Evolutionary conservation across 441 rosid species (phyloP), one percentile per base, ranked within the genome.

Genomic region (Populus hybrid): DNA sequence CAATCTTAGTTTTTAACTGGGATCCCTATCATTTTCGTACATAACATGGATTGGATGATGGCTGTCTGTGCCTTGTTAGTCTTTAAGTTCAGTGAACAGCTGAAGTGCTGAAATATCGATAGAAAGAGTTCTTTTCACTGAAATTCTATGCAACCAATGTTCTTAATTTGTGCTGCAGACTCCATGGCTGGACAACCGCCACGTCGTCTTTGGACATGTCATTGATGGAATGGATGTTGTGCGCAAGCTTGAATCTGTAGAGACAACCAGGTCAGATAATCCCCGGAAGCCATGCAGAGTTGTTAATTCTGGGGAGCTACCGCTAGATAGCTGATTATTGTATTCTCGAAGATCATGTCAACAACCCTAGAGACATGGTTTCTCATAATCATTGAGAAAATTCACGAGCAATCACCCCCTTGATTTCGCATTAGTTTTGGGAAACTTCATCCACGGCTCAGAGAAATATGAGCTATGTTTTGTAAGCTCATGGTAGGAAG

Each of bases 201-300:
- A 96, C 78, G 99, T 96, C 53, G 97, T 96, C 70, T 96, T 94
- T 12, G 97, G 98, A 66, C 94, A 92, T 82, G 96, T 96, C 50
- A 72, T 92, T 76, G 98, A 94, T 78, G 99, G 99, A 78, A 88
- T 92, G 94, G 96, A 93, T 67, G 82, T 89, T 9, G 95, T 94
- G 38, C 87, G 77, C 86, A 90, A 92, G 69, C 88, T 96, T 26
- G 98, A 96, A 83, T 90, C 91, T 1, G 94, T 89, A 66, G 98
- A 96, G 84, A 94, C 99, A 8, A 94, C 90, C 84, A 88, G 98
- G 84, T 88, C 93, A 18, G 99, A 96, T 90, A 86, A 89, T 74
- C 98, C 98, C 40, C 73, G 87, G 67, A 89, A 87, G 87, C 92
- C 90, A 83, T 94, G 93, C 66, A 82, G 89, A 63, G 83, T 96